Evolutionary conservation across 345 rosid genomes (phyloP).

Genomic region (Citrus sp.): DNA sequence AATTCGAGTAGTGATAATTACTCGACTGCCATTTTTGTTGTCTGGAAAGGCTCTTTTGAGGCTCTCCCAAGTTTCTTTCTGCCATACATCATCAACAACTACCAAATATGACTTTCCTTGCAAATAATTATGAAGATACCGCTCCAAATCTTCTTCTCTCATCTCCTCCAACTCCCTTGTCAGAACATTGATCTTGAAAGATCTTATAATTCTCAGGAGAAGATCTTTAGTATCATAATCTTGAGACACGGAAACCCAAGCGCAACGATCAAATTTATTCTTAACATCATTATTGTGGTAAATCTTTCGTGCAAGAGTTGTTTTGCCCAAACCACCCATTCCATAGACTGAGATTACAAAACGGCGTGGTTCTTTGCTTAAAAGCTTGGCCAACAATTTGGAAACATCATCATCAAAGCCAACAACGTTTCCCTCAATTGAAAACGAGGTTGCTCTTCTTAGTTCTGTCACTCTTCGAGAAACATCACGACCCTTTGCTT

Average conservation of each 20-base stretch:
- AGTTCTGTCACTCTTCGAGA: not conserved
- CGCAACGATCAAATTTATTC: not conserved
- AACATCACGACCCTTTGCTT: not conserved
- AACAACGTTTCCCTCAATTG: conserved; percentile 7
- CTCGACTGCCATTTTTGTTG: not conserved
- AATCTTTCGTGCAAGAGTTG: conserved; percentile 20
- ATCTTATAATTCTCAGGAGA: not conserved
- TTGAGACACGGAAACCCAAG: conserved; percentile 28
- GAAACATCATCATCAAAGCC: conserved; percentile 11
- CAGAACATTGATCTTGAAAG: not conserved
- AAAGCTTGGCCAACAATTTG: conserved; percentile 15
- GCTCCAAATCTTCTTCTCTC: not conserved
- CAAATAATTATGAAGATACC: not conserved
- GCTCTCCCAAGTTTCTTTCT: not conserved
- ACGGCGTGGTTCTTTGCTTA: not conserved
- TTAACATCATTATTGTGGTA: conserved; percentile 7
- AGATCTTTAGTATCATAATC: conserved; percentile 16
- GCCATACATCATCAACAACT: not conserved
- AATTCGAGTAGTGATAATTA: not conserved
- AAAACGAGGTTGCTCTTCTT: not conserved
- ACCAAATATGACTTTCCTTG: not conserved
- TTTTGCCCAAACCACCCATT: conserved; percentile 32
- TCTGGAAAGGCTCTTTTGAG: not conserved
- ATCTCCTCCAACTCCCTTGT: not conserved
- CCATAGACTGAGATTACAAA: conserved; percentile 19